These are phyloP conservation scores for Sarocladium strictum DNA, from an alignment of 2,329 filamentous ascomycete genomes.

Conservation along the genomic window DNA sequence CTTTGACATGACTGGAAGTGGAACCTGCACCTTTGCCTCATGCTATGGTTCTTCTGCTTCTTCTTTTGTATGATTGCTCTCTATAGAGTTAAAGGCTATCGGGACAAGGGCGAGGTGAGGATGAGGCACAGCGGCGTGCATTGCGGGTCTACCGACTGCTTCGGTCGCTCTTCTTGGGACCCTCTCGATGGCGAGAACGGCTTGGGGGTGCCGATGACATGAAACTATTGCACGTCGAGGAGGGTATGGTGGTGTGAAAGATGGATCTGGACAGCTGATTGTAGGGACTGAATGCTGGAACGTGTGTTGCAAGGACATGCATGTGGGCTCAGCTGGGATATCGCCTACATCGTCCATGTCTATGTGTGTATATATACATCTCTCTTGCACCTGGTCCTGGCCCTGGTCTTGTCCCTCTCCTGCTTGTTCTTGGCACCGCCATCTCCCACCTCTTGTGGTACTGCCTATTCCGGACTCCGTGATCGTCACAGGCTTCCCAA, in stretches of 20 bases:
- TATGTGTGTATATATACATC: background rate
- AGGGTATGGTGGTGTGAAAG: background rate
- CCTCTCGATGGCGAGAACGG: background rate
- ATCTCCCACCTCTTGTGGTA: background rate
- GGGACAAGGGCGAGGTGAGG: background rate
- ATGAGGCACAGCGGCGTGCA: background rate
- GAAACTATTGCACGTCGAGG: background rate
- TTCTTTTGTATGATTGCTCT: background rate
- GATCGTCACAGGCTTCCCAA: background rate
- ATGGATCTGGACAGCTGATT: background rate
- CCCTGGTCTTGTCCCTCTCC: background rate
- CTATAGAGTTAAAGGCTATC: background rate
- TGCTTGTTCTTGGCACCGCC: background rate
- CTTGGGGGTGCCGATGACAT: background rate
- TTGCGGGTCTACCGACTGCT: background rate
- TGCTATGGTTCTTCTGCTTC: no score
- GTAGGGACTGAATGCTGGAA: background rate
- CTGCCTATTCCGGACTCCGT: background rate
- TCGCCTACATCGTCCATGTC: background rate
- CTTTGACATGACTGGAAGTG: background rate
- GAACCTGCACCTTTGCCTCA: background rate
- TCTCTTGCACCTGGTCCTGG: background rate
- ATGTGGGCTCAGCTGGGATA: background rate
- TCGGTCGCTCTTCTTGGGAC: background rate
- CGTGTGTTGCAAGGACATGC: background rate